Evolutionary conservation across 23 red algal species (phyloP).

Genomic region (Gracilaria caudata): DNA sequence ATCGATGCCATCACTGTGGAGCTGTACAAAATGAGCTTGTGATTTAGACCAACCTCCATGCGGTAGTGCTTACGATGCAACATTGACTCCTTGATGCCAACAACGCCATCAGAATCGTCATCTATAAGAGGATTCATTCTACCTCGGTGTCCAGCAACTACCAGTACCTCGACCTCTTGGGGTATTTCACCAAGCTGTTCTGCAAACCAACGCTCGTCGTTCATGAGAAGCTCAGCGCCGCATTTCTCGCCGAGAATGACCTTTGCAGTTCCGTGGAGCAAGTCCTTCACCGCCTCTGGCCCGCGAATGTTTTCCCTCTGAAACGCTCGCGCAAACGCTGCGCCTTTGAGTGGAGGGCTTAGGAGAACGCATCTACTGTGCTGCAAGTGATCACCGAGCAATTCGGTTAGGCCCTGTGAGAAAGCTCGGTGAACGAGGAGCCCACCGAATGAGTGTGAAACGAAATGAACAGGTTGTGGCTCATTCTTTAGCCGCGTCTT

Average conservation of each 20-base stretch:
- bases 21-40: constrained; percentile 58
- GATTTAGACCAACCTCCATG: constrained; percentile 31
- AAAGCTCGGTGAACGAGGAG: constrained; percentile 63
- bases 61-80: constrained; percentile 41
- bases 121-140: constrained; percentile 62
- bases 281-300: constrained; percentile 32
- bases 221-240: constrained; percentile 52
- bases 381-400: constrained; percentile 26
- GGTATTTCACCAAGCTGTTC: constrained; percentile 39
- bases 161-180: constrained; percentile 46
- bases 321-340: constrained; percentile 58
- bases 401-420: constrained; percentile 24
- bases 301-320: constrained; percentile 24
- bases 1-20: constrained; percentile 26
- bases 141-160: constrained; percentile 42
- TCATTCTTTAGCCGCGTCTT: constrained; percentile 25
- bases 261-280: constrained; percentile 31
- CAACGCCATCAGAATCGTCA: constrained; percentile 67
- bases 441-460: constrained; percentile 72
- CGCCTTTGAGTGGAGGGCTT: constrained; percentile 52
- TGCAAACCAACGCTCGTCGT: constrained; percentile 51
- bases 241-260: constrained; percentile 30
- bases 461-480: constrained; percentile 40
- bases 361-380: constrained; percentile 55
- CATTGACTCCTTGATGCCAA: constrained; percentile 52